Base-by-base conservation (phyloP, 768 basidiomycete genomes). In the Serendipita sp. region DNA sequence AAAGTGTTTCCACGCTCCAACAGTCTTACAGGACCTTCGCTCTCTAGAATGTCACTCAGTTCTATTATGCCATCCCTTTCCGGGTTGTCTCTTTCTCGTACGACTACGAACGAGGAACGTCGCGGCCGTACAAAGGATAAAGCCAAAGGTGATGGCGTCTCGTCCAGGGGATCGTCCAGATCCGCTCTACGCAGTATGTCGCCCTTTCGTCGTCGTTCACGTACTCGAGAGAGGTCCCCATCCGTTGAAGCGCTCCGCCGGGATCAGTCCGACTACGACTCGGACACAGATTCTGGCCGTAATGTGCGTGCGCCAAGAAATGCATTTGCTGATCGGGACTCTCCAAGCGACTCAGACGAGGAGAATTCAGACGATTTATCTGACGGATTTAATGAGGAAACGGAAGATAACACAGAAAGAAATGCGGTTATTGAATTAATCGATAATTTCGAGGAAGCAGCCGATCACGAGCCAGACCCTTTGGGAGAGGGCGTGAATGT, bases 401-500 rank as follows among this genome's bases (percentile, higher is more conserved):
- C 63, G 27, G 63, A 48, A 34, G 63, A 58, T 60, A 60, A 60
- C n/a, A 60, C 55, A 29, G 55, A 60, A 29, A 72, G 73, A 0
- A 50, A 65, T 29, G 71, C 68, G 11, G 66, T 65, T 1, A 66
- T 66, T 16, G 65, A 71, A 44, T 63, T 67, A 13, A 63, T 69
- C 43, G 63, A 66, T 23, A 67, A 69, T 44, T 63, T 46, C 44
- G 65, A 68, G 18, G 69, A 70, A 15, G 64, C 62, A 63, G 72
- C 72, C 1, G 73, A 73, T 50, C 86, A 87, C 63, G 76, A 74
- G 16, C 81, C 85, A 0, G 92, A 94, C 73, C 89, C 88, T 0
- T 78, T 94, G 8, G 94, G 94, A 11, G 93, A 96, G 73, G 94
- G 91, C 64, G 87, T 91, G 18, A 93, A 92, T 69, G 86, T 93